Conservation (phyloP, 768 basidiomycete species). For the Boletus vinaceobasis region DNA sequence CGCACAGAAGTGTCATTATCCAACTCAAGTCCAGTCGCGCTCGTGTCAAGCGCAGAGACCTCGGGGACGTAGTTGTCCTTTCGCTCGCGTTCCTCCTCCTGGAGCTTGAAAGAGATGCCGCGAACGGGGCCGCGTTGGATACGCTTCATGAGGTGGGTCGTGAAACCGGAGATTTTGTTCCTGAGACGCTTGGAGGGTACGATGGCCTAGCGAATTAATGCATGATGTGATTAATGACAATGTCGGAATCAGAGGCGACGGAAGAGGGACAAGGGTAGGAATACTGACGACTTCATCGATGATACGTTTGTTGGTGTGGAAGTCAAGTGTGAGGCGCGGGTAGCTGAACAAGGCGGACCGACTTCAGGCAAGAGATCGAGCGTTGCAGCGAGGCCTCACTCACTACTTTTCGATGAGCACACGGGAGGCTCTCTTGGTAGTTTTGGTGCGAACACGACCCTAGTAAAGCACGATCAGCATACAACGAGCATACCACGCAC, state of each 20-base stretch:
- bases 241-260: background rate
- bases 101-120: constrained; percentile 99
- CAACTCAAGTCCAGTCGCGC: constrained; percentile 72
- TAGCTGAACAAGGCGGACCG: constrained; percentile 54
- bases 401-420: constrained; percentile 99
- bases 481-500: constrained; percentile 3
- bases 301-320: constrained; percentile 99
- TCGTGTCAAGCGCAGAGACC: constrained; percentile 89
- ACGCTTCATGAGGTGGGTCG: constrained; percentile 99
- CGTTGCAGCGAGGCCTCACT: constrained; percentile 29
- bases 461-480: constrained; percentile 31
- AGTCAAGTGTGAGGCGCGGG: constrained; percentile 97
- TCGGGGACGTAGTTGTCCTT: constrained; percentile 99
- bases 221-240: background rate
- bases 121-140: constrained; percentile 98
- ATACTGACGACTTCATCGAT: constrained; percentile 90
- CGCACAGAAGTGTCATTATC: constrained; percentile 92
- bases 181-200: constrained; percentile 98
- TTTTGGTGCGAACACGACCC: constrained; percentile 99
- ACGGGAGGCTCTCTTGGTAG: constrained; percentile 98
- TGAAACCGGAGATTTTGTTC: constrained; percentile 99
- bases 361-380: background rate
- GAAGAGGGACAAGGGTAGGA: constrained; percentile 2
- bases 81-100: constrained; percentile 98
- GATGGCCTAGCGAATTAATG: constrained; percentile 52